Conservation (phyloP, 805 yeast genomes). For the Millerago galiae region DNA sequence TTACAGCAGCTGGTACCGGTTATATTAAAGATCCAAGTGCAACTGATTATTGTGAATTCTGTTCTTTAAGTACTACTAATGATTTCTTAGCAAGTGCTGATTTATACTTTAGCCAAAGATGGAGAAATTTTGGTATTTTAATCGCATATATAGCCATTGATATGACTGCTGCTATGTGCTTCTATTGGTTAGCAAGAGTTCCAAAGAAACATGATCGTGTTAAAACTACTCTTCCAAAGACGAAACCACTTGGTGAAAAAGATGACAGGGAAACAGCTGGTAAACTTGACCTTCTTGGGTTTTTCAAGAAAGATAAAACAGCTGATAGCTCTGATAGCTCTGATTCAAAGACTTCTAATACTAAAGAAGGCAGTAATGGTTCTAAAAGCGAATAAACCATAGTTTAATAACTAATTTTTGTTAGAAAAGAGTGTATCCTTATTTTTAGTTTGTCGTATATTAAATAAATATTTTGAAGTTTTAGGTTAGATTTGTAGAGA, state of each 20-base stretch:
- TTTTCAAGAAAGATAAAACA: too few species aligned
- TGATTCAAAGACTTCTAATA: too few species aligned
- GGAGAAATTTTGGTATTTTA: constrained; percentile 61
- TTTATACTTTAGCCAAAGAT: constrained; percentile 40
- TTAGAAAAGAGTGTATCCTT: too few species aligned
- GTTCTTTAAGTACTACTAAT: constrained; percentile 52
- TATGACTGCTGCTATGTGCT: constrained; percentile 33
- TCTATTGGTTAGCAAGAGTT: constrained; percentile 58
- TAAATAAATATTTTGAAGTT: too few species aligned
- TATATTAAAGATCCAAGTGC: constrained; percentile 5
- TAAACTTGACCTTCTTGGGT: too few species aligned
- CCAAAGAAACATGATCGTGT: constrained; percentile 49
- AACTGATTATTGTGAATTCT: constrained; percentile 53
- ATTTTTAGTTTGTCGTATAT: too few species aligned
- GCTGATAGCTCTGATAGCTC: too few species aligned
- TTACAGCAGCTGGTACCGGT: constrained; percentile 24
- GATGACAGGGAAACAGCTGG: not conserved
- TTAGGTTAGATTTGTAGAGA: too few species aligned
- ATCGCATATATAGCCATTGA: constrained; percentile 37
- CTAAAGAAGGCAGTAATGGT: too few species aligned
- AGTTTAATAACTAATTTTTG: too few species aligned
- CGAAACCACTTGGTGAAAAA: not conserved
- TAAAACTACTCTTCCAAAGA: constrained; percentile 14
- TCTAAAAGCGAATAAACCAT: too few species aligned
- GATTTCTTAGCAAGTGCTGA: constrained; percentile 42